Percentiles rank a stretch among this genome's conserved stretches.
These are phyloP conservation scores for Blastobotrys peoriensis DNA, from an alignment of 805 yeast species.

Conservation along the genomic window DNA sequence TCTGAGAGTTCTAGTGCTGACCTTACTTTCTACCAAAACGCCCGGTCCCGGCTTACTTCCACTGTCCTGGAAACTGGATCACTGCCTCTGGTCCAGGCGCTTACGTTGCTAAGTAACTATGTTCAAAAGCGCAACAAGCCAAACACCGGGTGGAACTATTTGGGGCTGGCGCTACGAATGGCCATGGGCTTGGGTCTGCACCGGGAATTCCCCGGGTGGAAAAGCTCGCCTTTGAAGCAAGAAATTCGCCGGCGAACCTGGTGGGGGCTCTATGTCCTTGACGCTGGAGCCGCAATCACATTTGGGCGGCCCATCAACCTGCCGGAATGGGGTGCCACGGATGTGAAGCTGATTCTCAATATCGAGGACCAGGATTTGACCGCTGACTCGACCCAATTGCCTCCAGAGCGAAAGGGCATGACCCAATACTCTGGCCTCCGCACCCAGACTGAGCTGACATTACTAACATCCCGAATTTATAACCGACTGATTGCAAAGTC, in stretches of 20 bases:
- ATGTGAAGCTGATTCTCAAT: conserved; percentile 45
- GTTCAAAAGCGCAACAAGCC: conserved; percentile 60
- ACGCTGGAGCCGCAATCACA: conserved; percentile 57
- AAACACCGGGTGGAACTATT: conserved; percentile 62
- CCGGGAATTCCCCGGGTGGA: conserved; percentile 44
- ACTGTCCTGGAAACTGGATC: conserved; percentile 57
- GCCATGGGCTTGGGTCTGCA: conserved; percentile 60
- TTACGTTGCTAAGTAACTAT: conserved; percentile 52
- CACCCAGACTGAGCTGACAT: conserved; percentile 46
- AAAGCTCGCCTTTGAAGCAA: conserved; percentile 37
- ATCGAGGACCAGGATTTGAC: conserved; percentile 41
- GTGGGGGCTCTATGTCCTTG: conserved; percentile 64
- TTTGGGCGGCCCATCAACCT: conserved; percentile 59
- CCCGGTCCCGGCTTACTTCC: conserved; percentile 39
- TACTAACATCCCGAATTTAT: conserved; percentile 44
- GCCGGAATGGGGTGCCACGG: conserved; percentile 43
- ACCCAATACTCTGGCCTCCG: conserved; percentile 56
- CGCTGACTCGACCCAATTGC: conserved; percentile 21
- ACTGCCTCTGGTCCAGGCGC: conserved; percentile 46
- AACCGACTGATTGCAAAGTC: conserved; percentile 43
- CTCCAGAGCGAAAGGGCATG: conserved; percentile 31
- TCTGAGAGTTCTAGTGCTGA: conserved; percentile 50
- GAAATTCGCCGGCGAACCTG: conserved; percentile 58
- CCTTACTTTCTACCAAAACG: conserved; percentile 49
- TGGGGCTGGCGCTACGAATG: conserved; percentile 61